Percentiles rank a stretch among this genome's conserved stretches.
phyloP scores from a whole-genome alignment of 768 basidiomycete species.

The Pleurotus tuber-regium region DNA sequence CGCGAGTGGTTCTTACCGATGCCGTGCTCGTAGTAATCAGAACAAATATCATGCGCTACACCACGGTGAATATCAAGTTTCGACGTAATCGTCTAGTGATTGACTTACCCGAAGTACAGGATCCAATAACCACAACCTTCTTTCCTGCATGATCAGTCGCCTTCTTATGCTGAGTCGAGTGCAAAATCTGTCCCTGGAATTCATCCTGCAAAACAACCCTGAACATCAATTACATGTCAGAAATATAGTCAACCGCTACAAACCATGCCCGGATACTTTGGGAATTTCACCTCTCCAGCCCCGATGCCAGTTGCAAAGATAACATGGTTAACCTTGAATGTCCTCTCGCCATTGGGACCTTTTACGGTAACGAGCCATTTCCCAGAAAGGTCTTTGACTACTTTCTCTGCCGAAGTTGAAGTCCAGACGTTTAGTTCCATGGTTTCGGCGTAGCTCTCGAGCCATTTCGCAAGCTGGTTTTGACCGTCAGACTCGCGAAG shows the following conservation, averaged over 20 bases:
- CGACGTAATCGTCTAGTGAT: neutral
- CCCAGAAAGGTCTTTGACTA: conserved; percentile 26
- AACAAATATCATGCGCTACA: conserved; percentile 43
- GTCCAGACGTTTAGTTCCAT: conserved; percentile 57
- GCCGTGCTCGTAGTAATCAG: conserved; percentile 44
- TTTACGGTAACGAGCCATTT: conserved; percentile 40
- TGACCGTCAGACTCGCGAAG: neutral
- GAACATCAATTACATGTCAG: neutral
- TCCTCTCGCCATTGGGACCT: conserved; percentile 28
- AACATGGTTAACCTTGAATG: conserved; percentile 45
- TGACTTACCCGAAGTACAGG: conserved; percentile 49
- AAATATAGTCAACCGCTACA: neutral
- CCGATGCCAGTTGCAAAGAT: conserved; percentile 54
- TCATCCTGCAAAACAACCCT: conserved; percentile 26
- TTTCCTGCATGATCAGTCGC: conserved; percentile 52
- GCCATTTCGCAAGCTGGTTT: conserved; percentile 54
- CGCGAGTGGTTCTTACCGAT: no score
- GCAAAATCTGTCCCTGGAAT: conserved; percentile 49
- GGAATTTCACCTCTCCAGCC: conserved; percentile 42
- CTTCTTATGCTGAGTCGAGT: conserved; percentile 47
- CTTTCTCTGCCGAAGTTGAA: conserved; percentile 31
- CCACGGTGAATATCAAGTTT: neutral
- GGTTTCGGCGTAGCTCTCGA: conserved; percentile 49
- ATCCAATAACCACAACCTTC: conserved; percentile 60
- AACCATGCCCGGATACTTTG: conserved; percentile 44